Evolutionary conservation across 169 alveolate species (phyloP).

Genomic region (Theileria parva): DNA sequence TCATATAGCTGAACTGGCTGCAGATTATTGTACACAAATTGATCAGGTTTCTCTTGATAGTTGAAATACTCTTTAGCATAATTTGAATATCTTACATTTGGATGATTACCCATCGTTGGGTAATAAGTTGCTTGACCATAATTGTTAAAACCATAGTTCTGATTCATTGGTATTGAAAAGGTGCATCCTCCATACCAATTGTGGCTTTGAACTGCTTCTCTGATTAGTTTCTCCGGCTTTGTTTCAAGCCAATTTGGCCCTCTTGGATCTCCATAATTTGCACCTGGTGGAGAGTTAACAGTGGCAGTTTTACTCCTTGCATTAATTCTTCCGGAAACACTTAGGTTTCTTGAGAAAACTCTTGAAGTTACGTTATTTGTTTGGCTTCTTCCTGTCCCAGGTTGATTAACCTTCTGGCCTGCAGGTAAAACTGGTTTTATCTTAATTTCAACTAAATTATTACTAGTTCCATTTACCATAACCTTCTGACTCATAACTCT

Average conservation of each 20-base stretch:
- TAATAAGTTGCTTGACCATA: background rate
- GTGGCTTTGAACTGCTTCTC: conserved; percentile 7
- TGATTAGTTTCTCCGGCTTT: background rate
- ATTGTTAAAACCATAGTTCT: background rate
- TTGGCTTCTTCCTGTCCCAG: background rate
- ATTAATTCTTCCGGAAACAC: background rate
- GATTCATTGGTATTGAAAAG: background rate
- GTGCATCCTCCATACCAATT: conserved; percentile 23
- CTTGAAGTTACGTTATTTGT: background rate
- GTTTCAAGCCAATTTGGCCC: background rate
- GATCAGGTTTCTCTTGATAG: background rate
- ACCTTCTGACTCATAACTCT: background rate
- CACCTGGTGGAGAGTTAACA: background rate
- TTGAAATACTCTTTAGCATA: background rate
- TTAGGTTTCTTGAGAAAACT: conserved; percentile 2
- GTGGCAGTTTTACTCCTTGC: background rate
- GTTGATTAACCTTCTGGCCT: background rate
- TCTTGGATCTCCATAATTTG: background rate
- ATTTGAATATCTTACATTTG: background rate
- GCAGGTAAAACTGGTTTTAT: background rate
- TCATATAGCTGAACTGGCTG: conserved; percentile 10
- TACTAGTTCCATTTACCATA: background rate
- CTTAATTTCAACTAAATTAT: background rate
- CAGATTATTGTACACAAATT: background rate
- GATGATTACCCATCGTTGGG: background rate